Conservation (phyloP, 2,329 filamentous ascomycete species). For the Penicillium sp. region DNA sequence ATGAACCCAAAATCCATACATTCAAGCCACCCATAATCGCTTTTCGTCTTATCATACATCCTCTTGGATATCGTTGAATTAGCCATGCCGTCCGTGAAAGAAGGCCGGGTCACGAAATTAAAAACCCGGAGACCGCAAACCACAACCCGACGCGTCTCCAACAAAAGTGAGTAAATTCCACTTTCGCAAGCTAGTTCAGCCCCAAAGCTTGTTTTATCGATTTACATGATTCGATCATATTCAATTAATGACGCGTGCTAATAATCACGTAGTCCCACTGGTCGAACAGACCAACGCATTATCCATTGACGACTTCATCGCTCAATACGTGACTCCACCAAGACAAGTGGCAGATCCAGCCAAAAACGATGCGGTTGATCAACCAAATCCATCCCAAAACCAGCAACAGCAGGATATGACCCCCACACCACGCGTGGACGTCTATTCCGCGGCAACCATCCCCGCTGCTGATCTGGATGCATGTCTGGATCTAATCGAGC, state of each 20-base stretch:
- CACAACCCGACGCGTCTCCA: slow-evolving; percentile 17
- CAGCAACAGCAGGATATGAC: slow-evolving; percentile 8
- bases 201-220: neutral
- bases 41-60: slow-evolving; percentile 4
- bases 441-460: slow-evolving; percentile 40
- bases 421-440: slow-evolving; percentile 20
- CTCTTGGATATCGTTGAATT: fast-evolving
- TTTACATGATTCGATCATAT: neutral
- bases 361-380: slow-evolving; percentile 3
- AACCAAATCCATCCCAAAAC: neutral
- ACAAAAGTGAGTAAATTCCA: slow-evolving; percentile 16
- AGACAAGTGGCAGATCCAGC: slow-evolving; percentile 8
- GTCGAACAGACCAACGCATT: slow-evolving; percentile 46
- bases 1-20: neutral
- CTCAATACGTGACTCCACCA: slow-evolving; percentile 29
- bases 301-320: slow-evolving; percentile 39
- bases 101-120: slow-evolving; percentile 25
- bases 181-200: neutral
- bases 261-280: slow-evolving; percentile 24
- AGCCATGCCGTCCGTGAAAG: slow-evolving; percentile 16
- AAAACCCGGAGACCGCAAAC: slow-evolving; percentile 12
- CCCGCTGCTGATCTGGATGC: slow-evolving; percentile 42
- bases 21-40: neutral
- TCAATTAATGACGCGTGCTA: slow-evolving; percentile 11
- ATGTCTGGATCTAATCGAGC: slow-evolving; percentile 54